Evolutionary conservation across 169 alveolate species (phyloP).

Genomic region (Eimeria maxima): DNA sequence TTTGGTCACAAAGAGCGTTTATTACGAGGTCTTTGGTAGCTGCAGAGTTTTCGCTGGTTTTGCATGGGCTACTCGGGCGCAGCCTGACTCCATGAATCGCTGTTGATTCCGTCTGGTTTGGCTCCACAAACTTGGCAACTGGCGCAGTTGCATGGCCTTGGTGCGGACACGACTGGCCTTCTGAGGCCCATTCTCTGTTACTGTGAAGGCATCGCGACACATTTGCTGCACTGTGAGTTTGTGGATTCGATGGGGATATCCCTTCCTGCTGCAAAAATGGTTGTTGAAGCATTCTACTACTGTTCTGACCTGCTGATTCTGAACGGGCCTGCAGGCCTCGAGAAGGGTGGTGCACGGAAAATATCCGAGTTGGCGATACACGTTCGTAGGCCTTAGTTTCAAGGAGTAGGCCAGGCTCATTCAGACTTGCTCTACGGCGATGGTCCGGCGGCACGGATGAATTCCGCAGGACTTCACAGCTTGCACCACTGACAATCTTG

Average conservation of each 20-base stretch:
- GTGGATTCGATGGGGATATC: neutral
- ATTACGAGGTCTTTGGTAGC: conserved; percentile 23
- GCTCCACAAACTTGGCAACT: neutral
- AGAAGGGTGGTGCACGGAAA: neutral
- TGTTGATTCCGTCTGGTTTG: neutral
- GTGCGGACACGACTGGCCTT: conserved; percentile 21
- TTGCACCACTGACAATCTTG: conserved; percentile 22
- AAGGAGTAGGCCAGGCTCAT: neutral
- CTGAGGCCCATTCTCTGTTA: conserved; percentile 23
- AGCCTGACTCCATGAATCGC: conserved; percentile 5
- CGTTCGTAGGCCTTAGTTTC: neutral
- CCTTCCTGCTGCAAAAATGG: neutral
- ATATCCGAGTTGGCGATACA: neutral
- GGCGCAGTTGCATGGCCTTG: conserved; percentile 9
- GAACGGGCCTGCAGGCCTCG: neutral
- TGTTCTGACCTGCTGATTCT: neutral
- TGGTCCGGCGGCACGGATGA: conserved; percentile 9
- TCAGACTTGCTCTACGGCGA: conserved; percentile 29
- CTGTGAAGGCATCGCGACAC: conserved; percentile 31
- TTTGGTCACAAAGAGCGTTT: conserved; percentile 53
- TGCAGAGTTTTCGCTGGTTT: neutral
- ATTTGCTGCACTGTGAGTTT: neutral
- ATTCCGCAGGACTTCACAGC: neutral
- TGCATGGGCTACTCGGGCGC: conserved; percentile 64
- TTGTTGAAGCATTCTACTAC: neutral